A percentile compares a stretch with the other conserved stretches of the same genome.
Conservation (phyloP, 345 rosid genomes). For the Ceriops tagal region DNA sequence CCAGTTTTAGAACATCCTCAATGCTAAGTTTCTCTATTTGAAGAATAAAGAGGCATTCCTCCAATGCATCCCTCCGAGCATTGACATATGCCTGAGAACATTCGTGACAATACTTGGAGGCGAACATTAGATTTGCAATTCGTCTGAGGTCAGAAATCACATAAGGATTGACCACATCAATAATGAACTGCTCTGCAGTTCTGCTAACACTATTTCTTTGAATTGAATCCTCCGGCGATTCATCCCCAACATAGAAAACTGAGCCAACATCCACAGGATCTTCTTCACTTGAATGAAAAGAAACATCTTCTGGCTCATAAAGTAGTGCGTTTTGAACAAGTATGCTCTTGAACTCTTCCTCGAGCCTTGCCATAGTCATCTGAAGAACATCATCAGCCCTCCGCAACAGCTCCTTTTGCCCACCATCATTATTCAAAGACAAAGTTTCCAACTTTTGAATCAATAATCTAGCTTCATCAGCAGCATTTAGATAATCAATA, state of each 20-base stretch:
- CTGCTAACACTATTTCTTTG: conserved; percentile 54
- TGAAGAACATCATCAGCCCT: conserved; percentile 80
- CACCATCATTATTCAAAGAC: conserved; percentile 21
- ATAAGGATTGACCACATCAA: conserved; percentile 68
- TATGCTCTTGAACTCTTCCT: conserved; percentile 73
- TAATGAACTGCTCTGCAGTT: conserved; percentile 40
- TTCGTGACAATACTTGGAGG: conserved; percentile 59
- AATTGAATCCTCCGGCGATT: conserved; percentile 52
- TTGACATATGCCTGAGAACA: conserved; percentile 63
- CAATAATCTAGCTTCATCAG: conserved; percentile 52
- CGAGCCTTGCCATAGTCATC: conserved; percentile 77
- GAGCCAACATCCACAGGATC: conserved; percentile 52
- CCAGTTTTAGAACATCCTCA: conserved; percentile 81
- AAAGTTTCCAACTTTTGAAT: conserved; percentile 48
- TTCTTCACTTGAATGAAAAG: conserved; percentile 68
- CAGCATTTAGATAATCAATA: conserved; percentile 47
- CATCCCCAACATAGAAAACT: conserved; percentile 53
- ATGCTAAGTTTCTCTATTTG: conserved; percentile 83
- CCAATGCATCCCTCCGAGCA: conserved; percentile 70
- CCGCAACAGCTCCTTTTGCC: conserved; percentile 38
- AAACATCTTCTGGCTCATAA: conserved; percentile 60
- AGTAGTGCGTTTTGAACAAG: conserved; percentile 65
- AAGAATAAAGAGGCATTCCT: conserved; percentile 68
- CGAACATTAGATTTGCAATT: conserved; percentile 66
- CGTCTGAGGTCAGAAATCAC: conserved; percentile 58